These are phyloP conservation scores for Escovopsis weberi DNA, from an alignment of 2,329 filamentous ascomycete species.

Conservation along the genomic window DNA sequence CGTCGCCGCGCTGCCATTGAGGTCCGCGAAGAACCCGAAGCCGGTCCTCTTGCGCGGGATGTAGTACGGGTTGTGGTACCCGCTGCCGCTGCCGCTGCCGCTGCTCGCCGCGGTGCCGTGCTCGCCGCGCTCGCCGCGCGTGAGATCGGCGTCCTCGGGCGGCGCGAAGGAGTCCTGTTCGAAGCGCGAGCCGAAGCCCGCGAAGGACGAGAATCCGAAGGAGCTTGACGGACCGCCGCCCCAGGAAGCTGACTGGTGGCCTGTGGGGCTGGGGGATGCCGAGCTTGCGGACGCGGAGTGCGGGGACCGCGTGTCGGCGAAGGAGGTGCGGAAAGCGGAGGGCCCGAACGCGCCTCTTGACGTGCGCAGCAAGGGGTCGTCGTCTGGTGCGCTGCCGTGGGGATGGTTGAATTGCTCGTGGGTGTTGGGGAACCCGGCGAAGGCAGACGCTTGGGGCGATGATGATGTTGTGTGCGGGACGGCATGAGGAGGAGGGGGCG, in stretches of 20 bases:
- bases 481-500: not conserved
- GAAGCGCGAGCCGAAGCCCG: not conserved
- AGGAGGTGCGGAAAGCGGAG: not conserved
- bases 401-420: not conserved
- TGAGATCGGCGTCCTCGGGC: conserved; percentile 1
- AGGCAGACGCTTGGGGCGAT: not conserved
- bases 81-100: no score
- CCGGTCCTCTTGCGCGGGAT: conserved; percentile 11
- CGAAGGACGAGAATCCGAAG: not conserved
- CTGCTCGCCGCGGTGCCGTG: conserved; percentile 9
- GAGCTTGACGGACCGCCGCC: no score
- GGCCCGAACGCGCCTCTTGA: not conserved
- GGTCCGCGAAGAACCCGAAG: conserved; percentile 2
- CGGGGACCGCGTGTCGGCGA: no score
- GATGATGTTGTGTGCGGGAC: not conserved
- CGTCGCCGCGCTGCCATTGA: conserved; percentile 1
- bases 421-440: not conserved
- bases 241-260: no score
- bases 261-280: no score
- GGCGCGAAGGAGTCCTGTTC: not conserved
- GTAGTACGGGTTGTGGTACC: conserved; percentile 19
- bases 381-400: not conserved
- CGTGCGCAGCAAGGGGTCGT: not conserved
- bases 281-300: no score
- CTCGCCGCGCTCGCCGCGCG: conserved; percentile 7